Conservation (phyloP, 192 early-diverging fungal species). For the Linnemannia zychae region DNA sequence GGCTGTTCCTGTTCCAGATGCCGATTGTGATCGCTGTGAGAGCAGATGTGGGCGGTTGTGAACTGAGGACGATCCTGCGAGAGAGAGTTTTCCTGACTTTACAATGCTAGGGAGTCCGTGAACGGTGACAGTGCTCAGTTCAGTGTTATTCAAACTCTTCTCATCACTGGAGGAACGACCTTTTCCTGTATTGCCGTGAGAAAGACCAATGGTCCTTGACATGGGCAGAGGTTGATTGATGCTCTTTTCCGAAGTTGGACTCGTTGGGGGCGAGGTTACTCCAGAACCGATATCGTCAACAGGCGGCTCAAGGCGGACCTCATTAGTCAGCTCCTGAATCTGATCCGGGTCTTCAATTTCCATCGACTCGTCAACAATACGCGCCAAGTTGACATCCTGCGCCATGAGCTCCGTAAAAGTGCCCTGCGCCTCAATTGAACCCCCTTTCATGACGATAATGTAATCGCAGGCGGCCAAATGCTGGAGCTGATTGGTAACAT, state of each 20-base stretch:
- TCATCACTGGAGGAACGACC: conserved; percentile 18
- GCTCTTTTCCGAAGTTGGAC: conserved; percentile 22
- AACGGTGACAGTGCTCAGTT: conserved; percentile 17
- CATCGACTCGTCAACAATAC: conserved; percentile 73
- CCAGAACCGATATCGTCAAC: conserved; percentile 51
- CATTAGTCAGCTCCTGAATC: conserved; percentile 58
- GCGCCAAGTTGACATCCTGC: conserved; percentile 73
- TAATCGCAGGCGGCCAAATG: conserved; percentile 69
- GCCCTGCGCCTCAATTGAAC: conserved; percentile 65
- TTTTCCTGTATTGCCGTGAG: conserved; percentile 13
- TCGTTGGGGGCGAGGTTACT: background rate
- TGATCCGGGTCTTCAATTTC: conserved; percentile 69
- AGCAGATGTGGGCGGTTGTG: conserved; percentile 40
- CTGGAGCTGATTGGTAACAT: conserved; percentile 79
- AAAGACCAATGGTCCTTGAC: conserved; percentile 27
- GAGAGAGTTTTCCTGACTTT: conserved; percentile 10
- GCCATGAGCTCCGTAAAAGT: conserved; percentile 72
- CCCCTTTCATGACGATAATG: conserved; percentile 72
- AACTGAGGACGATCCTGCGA: conserved; percentile 8
- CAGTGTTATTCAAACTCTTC: background rate
- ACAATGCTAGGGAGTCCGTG: conserved; percentile 21
- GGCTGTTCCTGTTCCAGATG: conserved; percentile 31
- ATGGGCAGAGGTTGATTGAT: conserved; percentile 20
- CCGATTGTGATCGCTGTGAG: conserved; percentile 39
- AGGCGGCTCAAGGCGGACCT: conserved; percentile 51